Base-by-base conservation (phyloP, 768 basidiomycete genomes). In the Suillus clintonianus region DNA sequence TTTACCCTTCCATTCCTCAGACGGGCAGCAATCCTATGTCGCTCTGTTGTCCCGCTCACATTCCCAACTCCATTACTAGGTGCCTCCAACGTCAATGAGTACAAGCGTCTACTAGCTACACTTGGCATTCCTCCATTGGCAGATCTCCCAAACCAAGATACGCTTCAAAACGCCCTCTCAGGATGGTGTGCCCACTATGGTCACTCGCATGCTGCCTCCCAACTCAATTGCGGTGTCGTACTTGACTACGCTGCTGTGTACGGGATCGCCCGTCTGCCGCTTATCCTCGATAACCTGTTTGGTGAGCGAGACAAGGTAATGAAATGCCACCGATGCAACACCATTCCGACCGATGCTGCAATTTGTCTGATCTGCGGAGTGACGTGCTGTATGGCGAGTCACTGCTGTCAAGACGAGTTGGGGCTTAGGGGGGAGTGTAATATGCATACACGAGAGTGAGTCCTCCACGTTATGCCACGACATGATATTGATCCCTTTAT, bases 1-100 rank as follows among this genome's bases (percentile, higher is more conserved):
- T 94, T 96, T 75, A 94, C 93, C 0, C 81, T 98, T 0, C 96
- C 95, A 4, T 98, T 97, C 82, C 85, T 99, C 11, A 90, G 97
- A 19, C 85, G 91, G 0, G 92, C 90, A 0, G 88, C 94, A 13
- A 92, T 98, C 56, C 82, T 99, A 8, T 92, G 89, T 64, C 89
- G 91, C 9, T 85, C 93, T 0, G 80, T 93, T 45, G 80, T 90
- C 48, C 88, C 92, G 3, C 77, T 81, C 8, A 83, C 85, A 3
- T 91, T 90, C 72, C 80, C 84, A 0, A 85, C 83, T 0, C 84
- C 85, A 5, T 65, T 79, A 36, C 75, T 79, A 54, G 72, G 66
- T 5, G 68, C 74, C 13, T 65, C 76, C 34, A 82, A 84, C 9
- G 79, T 77, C 0, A 85, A 84, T 76, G 97, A 99, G 73, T 96